These are phyloP conservation scores for Rutidosis leptorrhynchoides DNA, from an alignment of 129 eudicot species.

Conservation along the genomic window DNA sequence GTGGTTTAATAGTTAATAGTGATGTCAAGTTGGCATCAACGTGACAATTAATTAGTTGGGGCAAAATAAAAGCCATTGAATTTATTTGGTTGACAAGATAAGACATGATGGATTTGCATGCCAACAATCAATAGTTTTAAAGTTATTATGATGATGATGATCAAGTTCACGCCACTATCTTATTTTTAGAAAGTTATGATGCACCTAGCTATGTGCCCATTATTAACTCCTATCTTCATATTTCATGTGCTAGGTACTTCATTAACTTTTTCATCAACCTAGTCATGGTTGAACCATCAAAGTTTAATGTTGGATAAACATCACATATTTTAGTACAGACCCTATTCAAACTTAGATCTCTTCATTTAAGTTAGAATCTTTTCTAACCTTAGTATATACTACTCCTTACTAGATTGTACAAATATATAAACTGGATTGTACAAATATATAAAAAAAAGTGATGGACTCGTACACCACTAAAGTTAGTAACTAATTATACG, in stretches of 20 bases:
- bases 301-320: neutral
- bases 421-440: no score
- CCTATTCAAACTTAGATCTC: neutral
- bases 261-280: neutral
- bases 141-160: slow-evolving; percentile 26
- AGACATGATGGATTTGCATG: slow-evolving; percentile 44
- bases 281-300: slow-evolving; percentile 3
- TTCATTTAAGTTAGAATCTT: neutral
- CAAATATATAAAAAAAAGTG: no score
- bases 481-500: no score
- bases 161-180: slow-evolving; percentile 29
- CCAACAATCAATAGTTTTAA: slow-evolving; percentile 31
- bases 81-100: slow-evolving; percentile 28
- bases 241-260: slow-evolving; percentile 13
- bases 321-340: no score
- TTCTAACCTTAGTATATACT: neutral
- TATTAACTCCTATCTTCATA: slow-evolving; percentile 22
- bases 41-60: slow-evolving; percentile 21
- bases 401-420: no score
- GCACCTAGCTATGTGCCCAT: slow-evolving; percentile 21
- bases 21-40: slow-evolving; percentile 46
- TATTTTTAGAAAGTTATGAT: slow-evolving; percentile 42
- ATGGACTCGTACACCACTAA: no score
- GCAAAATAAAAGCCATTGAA: slow-evolving; percentile 5
- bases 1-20: slow-evolving; percentile 21